These are phyloP conservation scores for Parietaria judaica DNA, from an alignment of 306 rosid species.

Conservation along the genomic window DNA sequence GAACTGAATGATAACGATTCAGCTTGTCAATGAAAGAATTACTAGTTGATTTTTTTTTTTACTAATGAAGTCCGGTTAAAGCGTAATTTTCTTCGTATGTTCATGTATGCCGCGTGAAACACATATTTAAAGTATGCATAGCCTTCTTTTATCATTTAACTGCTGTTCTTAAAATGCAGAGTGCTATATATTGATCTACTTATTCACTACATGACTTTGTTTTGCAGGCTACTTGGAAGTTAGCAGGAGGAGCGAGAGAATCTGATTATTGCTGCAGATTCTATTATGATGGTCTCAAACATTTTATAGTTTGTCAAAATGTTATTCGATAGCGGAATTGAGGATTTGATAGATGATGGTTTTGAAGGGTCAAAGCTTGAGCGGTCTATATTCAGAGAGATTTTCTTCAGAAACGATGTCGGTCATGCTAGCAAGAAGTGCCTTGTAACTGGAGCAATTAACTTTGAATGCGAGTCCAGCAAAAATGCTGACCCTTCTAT, in stretches of 20 bases:
- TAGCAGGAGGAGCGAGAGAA: not conserved
- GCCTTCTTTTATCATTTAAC: not conserved
- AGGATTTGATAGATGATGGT: constrained; percentile 58
- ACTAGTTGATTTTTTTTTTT: too few species aligned
- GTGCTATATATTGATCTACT: not conserved
- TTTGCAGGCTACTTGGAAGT: not conserved
- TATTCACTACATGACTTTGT: not conserved
- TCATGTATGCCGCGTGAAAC: too few species aligned
- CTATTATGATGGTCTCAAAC: constrained; percentile 12
- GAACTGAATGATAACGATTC: too few species aligned
- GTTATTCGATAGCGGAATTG: constrained; percentile 34
- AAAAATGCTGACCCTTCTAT: constrained; percentile 48
- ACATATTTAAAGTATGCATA: too few species aligned
- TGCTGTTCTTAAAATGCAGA: not conserved
- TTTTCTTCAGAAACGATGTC: constrained; percentile 44
- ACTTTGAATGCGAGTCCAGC: constrained; percentile 53
- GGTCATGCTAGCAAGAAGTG: constrained; percentile 40
- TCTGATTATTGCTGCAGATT: not conserved
- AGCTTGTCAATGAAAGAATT: too few species aligned
- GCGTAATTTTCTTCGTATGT: too few species aligned
- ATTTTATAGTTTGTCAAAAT: constrained; percentile 25
- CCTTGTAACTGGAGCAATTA: constrained; percentile 47
- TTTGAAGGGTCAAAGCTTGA: constrained; percentile 79
- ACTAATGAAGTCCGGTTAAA: too few species aligned
- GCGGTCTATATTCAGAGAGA: constrained; percentile 58